These are phyloP conservation scores for Erigeron philadelphicus DNA, from an alignment of 140 eudicot species.

Conservation along the genomic window DNA sequence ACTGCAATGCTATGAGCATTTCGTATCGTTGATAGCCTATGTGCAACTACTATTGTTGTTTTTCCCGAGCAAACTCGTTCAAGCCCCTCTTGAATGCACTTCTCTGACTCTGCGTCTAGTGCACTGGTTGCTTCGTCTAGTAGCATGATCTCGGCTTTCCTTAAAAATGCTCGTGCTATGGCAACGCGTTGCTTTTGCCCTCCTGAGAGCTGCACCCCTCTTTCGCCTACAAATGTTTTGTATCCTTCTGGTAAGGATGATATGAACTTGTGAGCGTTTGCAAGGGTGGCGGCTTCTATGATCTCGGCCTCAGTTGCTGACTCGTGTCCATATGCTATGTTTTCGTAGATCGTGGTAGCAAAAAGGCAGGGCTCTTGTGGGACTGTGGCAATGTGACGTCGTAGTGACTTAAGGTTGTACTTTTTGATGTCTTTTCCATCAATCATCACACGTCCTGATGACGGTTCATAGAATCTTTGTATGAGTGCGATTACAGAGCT, in stretches of 20 bases:
- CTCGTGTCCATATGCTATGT: constrained; percentile 74
- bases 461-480: constrained; percentile 68
- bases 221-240: constrained; percentile 71
- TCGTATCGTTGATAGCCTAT: constrained; percentile 69
- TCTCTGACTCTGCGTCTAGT: constrained; percentile 78
- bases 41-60: constrained; percentile 79
- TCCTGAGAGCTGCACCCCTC: constrained; percentile 86
- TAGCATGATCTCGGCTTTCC: constrained; percentile 70
- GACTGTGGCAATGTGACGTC: constrained; percentile 63
- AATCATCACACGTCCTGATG: constrained; percentile 62
- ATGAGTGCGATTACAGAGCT: constrained; percentile 80
- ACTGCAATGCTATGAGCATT: constrained; percentile 79
- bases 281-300: constrained; percentile 70
- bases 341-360: constrained; percentile 64
- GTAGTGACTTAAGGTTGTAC: constrained; percentile 60
- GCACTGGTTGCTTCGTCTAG: constrained; percentile 94
- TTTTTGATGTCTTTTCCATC: constrained; percentile 78
- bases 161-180: constrained; percentile 68
- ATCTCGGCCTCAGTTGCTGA: constrained; percentile 73
- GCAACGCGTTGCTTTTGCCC: constrained; percentile 91
- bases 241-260: constrained; percentile 74
- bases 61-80: constrained; percentile 69
- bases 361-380: constrained; percentile 96
- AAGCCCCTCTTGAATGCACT: constrained; percentile 69
- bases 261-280: constrained; percentile 83